Evolutionary conservation across 2,329 filamentous ascomycete species (phyloP).

Genomic region (Neoscytalidium dimidiatum): DNA sequence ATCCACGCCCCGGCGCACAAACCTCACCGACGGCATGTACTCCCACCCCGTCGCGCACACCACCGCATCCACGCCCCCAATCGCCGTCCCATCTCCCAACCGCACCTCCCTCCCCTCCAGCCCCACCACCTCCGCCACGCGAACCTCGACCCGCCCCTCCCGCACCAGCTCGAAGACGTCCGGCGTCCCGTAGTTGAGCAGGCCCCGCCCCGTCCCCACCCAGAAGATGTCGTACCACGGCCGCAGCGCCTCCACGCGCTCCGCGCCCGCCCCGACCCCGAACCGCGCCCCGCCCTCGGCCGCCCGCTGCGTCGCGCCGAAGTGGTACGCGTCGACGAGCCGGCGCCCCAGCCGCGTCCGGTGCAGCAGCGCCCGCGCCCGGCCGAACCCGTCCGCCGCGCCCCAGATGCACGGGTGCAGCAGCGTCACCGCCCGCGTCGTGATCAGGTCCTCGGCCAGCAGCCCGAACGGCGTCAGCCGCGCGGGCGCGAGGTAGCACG

Average conservation of each 20-base stretch:
- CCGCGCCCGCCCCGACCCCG: slow-evolving; percentile 42
- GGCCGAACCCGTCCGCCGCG: slow-evolving; percentile 58
- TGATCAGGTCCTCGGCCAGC: slow-evolving; percentile 67
- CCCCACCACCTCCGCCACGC: slow-evolving; percentile 55
- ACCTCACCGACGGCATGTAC: slow-evolving; percentile 52
- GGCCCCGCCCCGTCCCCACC: slow-evolving; percentile 58
- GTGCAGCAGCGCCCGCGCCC: slow-evolving; percentile 59
- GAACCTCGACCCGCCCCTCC: slow-evolving; percentile 55
- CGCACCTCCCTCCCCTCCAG: slow-evolving; percentile 51
- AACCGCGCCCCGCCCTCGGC: slow-evolving; percentile 50
- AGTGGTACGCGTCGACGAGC: slow-evolving; percentile 59
- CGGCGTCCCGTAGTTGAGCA: slow-evolving; percentile 59
- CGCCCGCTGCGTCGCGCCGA: slow-evolving; percentile 54
- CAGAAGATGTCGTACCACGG: slow-evolving; percentile 50
- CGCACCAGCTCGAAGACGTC: slow-evolving; percentile 60
- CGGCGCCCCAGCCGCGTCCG: slow-evolving; percentile 57
- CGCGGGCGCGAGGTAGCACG: slow-evolving; percentile 60
- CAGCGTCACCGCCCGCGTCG: slow-evolving; percentile 69
- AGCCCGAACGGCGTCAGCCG: slow-evolving; percentile 68
- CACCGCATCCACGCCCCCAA: slow-evolving; percentile 46
- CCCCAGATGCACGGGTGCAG: slow-evolving; percentile 76
- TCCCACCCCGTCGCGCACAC: slow-evolving; percentile 62
- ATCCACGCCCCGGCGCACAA: slow-evolving; percentile 32
- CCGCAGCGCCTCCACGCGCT: slow-evolving; percentile 43
- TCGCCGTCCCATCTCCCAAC: slow-evolving; percentile 44